These are phyloP conservation scores for Zasmidium cellare DNA, from an alignment of 2,329 filamentous ascomycete species.

Conservation along the genomic window DNA sequence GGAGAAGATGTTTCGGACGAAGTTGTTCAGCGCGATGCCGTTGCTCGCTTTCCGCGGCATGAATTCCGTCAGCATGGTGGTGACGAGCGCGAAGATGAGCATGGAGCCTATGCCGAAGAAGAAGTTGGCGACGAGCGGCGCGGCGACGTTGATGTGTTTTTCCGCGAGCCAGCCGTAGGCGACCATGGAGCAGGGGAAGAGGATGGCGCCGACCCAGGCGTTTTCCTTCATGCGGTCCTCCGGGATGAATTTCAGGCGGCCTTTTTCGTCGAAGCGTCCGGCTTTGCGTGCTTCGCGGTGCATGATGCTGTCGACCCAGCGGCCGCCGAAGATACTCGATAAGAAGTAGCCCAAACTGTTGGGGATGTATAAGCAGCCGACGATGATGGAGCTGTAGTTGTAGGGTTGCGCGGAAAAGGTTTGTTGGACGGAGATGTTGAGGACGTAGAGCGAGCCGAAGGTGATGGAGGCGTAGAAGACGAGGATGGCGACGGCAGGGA, in stretches of 20 bases:
- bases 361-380: conserved; percentile 78
- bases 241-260: conserved; percentile 66
- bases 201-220: conserved; percentile 69
- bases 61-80: conserved; percentile 84
- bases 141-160: conserved; percentile 51
- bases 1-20: conserved; percentile 74
- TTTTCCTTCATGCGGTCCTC: conserved; percentile 85
- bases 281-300: conserved; percentile 69
- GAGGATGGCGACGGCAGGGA: conserved; percentile 70
- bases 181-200: conserved; percentile 70
- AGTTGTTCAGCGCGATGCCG: conserved; percentile 80
- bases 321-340: conserved; percentile 68
- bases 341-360: conserved; percentile 71
- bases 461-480: conserved; percentile 74
- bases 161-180: conserved; percentile 76
- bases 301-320: conserved; percentile 83
- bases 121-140: conserved; percentile 37
- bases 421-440: conserved; percentile 75
- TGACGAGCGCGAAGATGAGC: conserved; percentile 71
- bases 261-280: conserved; percentile 65
- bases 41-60: conserved; percentile 70
- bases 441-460: conserved; percentile 72
- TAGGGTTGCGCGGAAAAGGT: conserved; percentile 69
- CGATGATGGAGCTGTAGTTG: conserved; percentile 64
- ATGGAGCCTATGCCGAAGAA: conserved; percentile 74